Evolutionary conservation across 1,284 basidiomycete species (phyloP), one percentile per base, ranked within the genome.

Genomic region (Malassezia dermatis): DNA sequence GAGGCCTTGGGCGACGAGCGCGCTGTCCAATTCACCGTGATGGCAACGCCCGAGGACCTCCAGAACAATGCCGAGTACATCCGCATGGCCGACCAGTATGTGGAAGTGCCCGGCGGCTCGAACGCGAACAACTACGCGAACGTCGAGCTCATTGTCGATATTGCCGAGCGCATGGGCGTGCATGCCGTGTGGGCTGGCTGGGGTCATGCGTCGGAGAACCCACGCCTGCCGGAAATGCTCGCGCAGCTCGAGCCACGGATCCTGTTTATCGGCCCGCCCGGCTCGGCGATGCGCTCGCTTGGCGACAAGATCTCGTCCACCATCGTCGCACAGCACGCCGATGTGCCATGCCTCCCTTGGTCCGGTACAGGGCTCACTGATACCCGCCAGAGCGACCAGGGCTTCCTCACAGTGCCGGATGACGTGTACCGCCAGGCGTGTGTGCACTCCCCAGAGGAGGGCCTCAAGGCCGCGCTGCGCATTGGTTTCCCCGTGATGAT

Each of bases 81-180:
- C 76, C 87, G 94, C 65, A 98, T 99, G 94, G 94, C 94, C 31
- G 94, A 99, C 77, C 85, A 91, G 71, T 98, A 94, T 75, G 87
- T 99, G 68, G 94, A 98, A 78, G 94, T 99, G 7, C 93, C 94
- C 23, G 94, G 94, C 64, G 94, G 94, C 59, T 83, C 85, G 46
- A 99, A 99, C 78, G 98, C 98, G 81, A 94, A 99, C 82, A 99
- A 99, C 78, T 98, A 98, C 75, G 94, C 94, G 68, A 99, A 99
- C 75, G 94, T 99, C 67, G 94, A 99, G 75, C 85, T 96, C 69
- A 98, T 99, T 70, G 88, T 98, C 61, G 94, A 99, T 73, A 84
- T 99, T 58, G 94, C 94, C 41, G 91, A 99, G 78, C 86, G 94
- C 62, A 83, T 89, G 28, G 91, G 90, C 44, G 94, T 98, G 2